Evolutionary conservation across 2,329 filamentous ascomycete genomes (phyloP), one percentile per base, ranked within the genome.

Genomic region (Penicillium fuscoglaucum): DNA sequence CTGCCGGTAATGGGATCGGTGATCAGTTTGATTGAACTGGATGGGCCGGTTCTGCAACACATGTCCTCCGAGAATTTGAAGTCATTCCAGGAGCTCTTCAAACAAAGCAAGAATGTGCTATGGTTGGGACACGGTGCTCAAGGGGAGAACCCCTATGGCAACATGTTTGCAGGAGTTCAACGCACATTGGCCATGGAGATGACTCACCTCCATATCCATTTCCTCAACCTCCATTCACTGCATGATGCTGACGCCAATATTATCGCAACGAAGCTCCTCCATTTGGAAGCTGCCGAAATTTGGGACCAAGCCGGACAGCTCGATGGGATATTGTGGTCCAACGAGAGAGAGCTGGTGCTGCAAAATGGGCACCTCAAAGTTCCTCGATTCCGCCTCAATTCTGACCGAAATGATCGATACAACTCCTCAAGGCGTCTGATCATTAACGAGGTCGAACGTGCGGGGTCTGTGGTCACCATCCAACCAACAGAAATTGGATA

Each of bases 341-440:
- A 62, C 1, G 72, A 74, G 52, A 67, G 62, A 1, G 72, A 76
- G 47, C 29, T 71, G 2, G 60, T 60, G 17, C 41, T 74, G 12
- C 31, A 65, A 5, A 37, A 68, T 33, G 72, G 69, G 2, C 58
- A 62, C 4, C 31, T 65, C 6, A 39, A 68, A 19, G 67, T 76
- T 28, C 71, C 73, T 9, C 67, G 74, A n/a, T 40, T 72, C n/a
- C 55, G 61, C n/a, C 31, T 62, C 13, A 58, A 60, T 21, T 13
- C 24, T 12, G 31, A 33, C 3, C 54, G 61, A 33, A 70, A 70
- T 44, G 57, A 67, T 41, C 50, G 68, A 43, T 69, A 67, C 26
- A 70, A 70, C 48, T 69, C 68, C 3, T 57, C 59, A 2, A 62
- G 56, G 39, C 61, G 65, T 3, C 54, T 67, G 2, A 65, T 68